Percentiles rank a stretch among this genome's conserved stretches.
phyloP scores from a whole-genome alignment of 2,329 filamentous ascomycete species.

The Periconia macrospinosa region DNA sequence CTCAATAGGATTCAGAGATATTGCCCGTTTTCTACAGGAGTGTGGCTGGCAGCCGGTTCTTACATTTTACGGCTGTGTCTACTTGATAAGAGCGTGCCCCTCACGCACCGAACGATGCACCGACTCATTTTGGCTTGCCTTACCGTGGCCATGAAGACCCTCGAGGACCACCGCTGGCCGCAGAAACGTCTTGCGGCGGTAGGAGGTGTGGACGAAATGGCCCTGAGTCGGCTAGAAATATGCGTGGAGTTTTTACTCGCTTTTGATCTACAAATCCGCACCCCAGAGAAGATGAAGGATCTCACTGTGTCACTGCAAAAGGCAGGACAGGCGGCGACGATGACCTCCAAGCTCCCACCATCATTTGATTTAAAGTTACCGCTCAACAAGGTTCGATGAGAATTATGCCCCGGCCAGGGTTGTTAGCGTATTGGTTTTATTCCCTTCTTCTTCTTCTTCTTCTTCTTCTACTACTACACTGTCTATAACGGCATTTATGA shows the following conservation, averaged over 20 bases:
- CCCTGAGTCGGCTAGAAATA: slow-evolving; percentile 84
- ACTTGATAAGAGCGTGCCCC: slow-evolving; percentile 72
- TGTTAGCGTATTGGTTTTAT: not conserved
- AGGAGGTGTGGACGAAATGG: slow-evolving; percentile 79
- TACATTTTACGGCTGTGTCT: slow-evolving; percentile 84
- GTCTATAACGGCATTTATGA: no score
- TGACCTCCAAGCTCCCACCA: slow-evolving; percentile 35
- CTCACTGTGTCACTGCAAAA: slow-evolving; percentile 41
- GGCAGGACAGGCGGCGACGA: slow-evolving; percentile 41
- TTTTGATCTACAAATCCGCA: slow-evolving; percentile 45
- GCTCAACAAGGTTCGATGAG: slow-evolving; percentile 24
- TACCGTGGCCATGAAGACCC: slow-evolving; percentile 86
- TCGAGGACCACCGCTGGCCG: slow-evolving; percentile 90
- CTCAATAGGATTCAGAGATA: slow-evolving; percentile 83
- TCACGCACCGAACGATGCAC: slow-evolving; percentile 84
- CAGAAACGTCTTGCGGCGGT: slow-evolving; percentile 84
- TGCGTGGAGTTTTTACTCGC: slow-evolving; percentile 58
- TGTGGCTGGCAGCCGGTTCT: slow-evolving; percentile 84
- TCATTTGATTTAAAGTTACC: slow-evolving; percentile 37
- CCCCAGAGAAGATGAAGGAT: slow-evolving; percentile 36
- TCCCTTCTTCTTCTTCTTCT: not conserved
- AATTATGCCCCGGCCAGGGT: not conserved
- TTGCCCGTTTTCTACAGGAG: slow-evolving; percentile 90
- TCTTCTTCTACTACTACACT: no score
- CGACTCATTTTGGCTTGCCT: slow-evolving; percentile 81